These are phyloP conservation scores for Mortierella hygrophila DNA, from an alignment of 192 early-diverging fungal species.

Conservation along the genomic window DNA sequence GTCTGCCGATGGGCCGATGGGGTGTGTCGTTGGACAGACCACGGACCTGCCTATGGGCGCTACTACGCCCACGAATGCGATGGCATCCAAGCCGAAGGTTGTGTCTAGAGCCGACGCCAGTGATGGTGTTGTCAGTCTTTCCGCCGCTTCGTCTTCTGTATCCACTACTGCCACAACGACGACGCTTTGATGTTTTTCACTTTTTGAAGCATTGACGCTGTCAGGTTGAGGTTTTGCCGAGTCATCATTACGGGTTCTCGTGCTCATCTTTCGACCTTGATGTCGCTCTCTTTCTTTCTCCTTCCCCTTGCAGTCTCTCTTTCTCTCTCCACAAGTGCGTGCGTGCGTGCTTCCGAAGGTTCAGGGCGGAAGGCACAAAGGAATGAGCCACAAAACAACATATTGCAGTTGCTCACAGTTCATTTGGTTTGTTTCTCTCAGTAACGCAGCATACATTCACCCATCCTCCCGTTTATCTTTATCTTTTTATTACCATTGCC, in stretches of 20 bases:
- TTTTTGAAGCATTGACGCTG: neutral
- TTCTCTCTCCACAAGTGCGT: neutral
- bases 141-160: constrained; percentile 5
- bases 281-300: neutral
- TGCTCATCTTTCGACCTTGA: neutral
- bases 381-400: neutral
- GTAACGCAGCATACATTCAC: neutral
- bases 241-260: neutral
- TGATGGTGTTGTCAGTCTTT: constrained; percentile 18
- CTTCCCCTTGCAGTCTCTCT: neutral
- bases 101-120: neutral
- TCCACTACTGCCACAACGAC: neutral
- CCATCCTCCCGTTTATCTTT: neutral
- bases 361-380: neutral
- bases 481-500: neutral
- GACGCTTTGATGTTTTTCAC: neutral
- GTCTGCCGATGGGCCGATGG: constrained; percentile 14
- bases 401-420: neutral
- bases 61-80: neutral
- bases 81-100: neutral
- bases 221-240: neutral
- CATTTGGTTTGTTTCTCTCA: neutral
- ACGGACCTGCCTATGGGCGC: neutral
- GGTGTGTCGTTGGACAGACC: constrained; percentile 25
- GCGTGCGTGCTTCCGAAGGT: neutral